A percentile compares a stretch with the other conserved stretches of the same genome.
Conservation (phyloP, 2,329 filamentous ascomycete species). For the Talaromyces amestolkiae region DNA sequence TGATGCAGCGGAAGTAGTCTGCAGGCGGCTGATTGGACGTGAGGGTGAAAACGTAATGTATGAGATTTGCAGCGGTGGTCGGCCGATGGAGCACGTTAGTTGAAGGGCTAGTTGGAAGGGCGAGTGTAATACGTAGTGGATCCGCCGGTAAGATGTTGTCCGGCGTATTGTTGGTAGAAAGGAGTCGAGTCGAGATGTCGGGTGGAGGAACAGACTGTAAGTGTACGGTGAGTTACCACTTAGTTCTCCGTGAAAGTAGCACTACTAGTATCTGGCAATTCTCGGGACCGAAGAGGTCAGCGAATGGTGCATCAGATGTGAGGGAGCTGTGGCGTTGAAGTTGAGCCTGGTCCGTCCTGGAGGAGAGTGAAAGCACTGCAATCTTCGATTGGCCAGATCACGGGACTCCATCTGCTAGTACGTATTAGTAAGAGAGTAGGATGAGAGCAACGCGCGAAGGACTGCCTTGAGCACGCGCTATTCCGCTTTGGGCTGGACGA, state of each 20-base stretch:
- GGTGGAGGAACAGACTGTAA: too few relatives aligned
- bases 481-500: constrained; percentile 2
- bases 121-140: constrained; percentile 12
- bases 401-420: not conserved
- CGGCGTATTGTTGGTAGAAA: not conserved
- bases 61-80: constrained; percentile 1
- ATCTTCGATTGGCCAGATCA: constrained; percentile 9
- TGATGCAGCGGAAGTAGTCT: constrained; percentile 6
- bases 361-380: not conserved
- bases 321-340: constrained; percentile 3
- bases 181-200: too few relatives aligned
- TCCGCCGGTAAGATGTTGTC: constrained; percentile 1
- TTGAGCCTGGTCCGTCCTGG: not conserved
- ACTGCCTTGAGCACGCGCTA: constrained; percentile 18
- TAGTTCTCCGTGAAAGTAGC: not conserved
- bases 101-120: not conserved
- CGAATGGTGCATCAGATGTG: not conserved
- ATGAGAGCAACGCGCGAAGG: constrained; percentile 12
- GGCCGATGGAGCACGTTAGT: constrained; percentile 4
- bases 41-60: constrained; percentile 9
- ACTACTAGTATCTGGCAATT: not conserved
- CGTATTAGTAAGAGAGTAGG: not conserved
- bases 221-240: too few relatives aligned
- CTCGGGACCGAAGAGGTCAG: constrained; percentile 8
- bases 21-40: constrained; percentile 15